phyloP scores from a whole-genome alignment of 2,329 filamentous ascomycete genomes.

The Paecilomyces sp. region DNA sequence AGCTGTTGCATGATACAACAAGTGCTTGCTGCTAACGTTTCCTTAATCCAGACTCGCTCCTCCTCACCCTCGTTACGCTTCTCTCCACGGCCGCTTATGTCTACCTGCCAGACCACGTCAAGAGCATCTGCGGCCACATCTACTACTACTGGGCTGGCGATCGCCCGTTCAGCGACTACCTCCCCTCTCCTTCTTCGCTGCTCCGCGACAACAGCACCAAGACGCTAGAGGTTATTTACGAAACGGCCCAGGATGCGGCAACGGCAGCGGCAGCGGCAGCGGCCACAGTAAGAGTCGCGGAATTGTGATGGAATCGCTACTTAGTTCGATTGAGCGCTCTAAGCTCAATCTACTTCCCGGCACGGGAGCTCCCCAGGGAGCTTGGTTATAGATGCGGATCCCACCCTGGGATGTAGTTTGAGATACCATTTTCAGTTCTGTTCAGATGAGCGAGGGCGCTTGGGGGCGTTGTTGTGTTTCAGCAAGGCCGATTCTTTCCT shows the following conservation, averaged over 20 bases:
- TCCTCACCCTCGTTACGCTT: constrained; percentile 84
- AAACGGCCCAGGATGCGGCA: constrained; percentile 39
- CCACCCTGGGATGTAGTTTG: neutral
- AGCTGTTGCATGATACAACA: neutral
- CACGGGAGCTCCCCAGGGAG: neutral
- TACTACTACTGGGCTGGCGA: constrained; percentile 96
- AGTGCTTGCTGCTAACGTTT: neutral
- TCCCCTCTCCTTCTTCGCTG: constrained; percentile 25
- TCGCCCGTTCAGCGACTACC: constrained; percentile 27
- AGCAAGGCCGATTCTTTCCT: neutral
- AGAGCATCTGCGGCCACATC: constrained; percentile 71
- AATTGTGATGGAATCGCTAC: constrained; percentile 17
- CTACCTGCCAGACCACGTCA: constrained; percentile 88
- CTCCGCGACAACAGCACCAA: constrained; percentile 23
- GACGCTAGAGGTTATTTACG: constrained; percentile 40
- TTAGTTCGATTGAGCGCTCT: neutral
- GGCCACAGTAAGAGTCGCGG: constrained; percentile 17
- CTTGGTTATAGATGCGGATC: neutral
- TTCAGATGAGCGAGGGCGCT: constrained; percentile 2
- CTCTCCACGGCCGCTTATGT: constrained; percentile 79
- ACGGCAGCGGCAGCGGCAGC: constrained; percentile 20
- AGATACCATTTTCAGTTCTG: neutral
- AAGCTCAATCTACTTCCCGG: neutral
- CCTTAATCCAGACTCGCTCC: constrained; percentile 62
- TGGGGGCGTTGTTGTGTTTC: constrained; percentile 1